Evolutionary conservation across 495 filamentous ascomycete species (phyloP), one percentile per base, ranked within the genome.

Genomic region (Usnea hakonensis): DNA sequence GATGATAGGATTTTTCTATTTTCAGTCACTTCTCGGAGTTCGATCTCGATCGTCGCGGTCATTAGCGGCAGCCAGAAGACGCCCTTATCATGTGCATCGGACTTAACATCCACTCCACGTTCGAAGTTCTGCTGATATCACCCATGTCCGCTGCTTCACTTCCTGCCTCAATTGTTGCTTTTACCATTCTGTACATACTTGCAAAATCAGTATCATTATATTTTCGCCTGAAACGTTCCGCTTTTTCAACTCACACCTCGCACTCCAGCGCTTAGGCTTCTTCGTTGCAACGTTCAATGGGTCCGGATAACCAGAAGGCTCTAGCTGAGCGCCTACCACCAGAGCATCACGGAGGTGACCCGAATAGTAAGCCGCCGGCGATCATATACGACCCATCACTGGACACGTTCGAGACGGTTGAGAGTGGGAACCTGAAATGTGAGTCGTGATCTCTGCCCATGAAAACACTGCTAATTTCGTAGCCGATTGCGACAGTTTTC

Each of bases 331-430:
- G 17, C 2, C 26, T 21, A 3, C 26, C 43, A 19, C 3, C 38
- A 48, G 10, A 16, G 43, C 21, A 48, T 23, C 9, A 11, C 3
- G 30, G 21, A 40, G 23, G 44, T 9, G 40, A 21, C 46, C 30
- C 32, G 32, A 44, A 60, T 19, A 43, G 38, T 10, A 52, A 35
- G 36, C 26, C 58, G 14, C 23, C 30, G 28, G 58, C 35, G 11
- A 48, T 60, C 16, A 33, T 60, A 1, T 60, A 40, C 10, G 58
- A 60, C 32, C 58, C 58, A 19, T 58, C 56, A n/a, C 37, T 48
- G 19, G 21, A 60, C 48, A 14, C 50, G 23, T 17, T 52, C 8
- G 5, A 26, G 2, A 38, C 21, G 37, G 13, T 50, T 9, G 14
- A 60, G 17, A 40, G 44, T 11, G n/a, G 28, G 8, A 37, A 28